Evolutionary conservation across 768 basidiomycete species (phyloP), one percentile per base, ranked within the genome.

Genomic region (Serendipita sp.): DNA sequence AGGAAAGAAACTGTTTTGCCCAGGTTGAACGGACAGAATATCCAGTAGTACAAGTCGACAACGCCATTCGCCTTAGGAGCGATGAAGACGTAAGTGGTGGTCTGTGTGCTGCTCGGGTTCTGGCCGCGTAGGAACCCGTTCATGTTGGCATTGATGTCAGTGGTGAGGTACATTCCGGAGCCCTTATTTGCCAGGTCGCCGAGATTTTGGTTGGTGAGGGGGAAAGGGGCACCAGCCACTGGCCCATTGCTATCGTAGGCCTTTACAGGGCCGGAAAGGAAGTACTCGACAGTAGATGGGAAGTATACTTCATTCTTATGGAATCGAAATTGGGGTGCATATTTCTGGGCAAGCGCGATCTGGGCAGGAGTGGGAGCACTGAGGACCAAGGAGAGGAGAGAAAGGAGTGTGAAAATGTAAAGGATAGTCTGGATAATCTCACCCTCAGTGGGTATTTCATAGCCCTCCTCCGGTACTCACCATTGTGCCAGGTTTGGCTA

Each of bases 11-110:
- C 54, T n/a, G 24, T 60, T 41, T 65, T 65, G 3, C 45, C 54
- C 3, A 65, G 54, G 32, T 65, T 65, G 32, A 58, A 65, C 10
- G 65, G 65, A 7, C 45, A 41, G 41, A 58, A 65, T 15, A 65
- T 54, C 65, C 65, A 65, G 41, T 65, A 65, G 54, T 58, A 65
- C 3, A 65, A 41, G 56, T 65, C 65, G 28, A 65, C 65, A 24
- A 65, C 65, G 54, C 54, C 65, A 34, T 65, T 65, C 28, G n/a
- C 65, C 44, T 65, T 65, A 15, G 65, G 65, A 24, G 65, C 65
- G 47, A 65, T 60, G 65, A 65, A 65, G 16, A 56, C 56, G 44
- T 65, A 60, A 13, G 56, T 24, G 38, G 45, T 58, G 8, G 65
- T 41, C 24, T 56, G 15, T 3, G 65, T 58, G 18, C 15, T 58